phyloP scores from a whole-genome alignment of 2,329 filamentous ascomycete species.

The Botrytis squamosa region DNA sequence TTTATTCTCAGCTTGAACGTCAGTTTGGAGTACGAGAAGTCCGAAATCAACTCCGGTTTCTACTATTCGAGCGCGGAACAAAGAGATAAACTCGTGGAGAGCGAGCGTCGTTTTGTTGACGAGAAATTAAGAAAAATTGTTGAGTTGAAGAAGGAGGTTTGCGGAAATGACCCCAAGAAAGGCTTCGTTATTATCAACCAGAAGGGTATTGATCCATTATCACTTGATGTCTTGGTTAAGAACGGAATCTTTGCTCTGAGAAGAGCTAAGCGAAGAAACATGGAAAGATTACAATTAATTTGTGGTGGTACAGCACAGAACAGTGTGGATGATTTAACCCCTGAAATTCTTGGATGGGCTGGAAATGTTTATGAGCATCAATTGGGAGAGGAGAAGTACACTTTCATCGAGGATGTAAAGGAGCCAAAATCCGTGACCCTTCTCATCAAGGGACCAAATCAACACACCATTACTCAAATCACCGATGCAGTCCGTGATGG shows the following conservation, averaged over 20 bases:
- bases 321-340: slow-evolving; percentile 88
- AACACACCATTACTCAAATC: slow-evolving; percentile 94
- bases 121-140: slow-evolving; percentile 97
- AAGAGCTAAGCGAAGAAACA: slow-evolving; percentile 95
- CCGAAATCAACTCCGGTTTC: slow-evolving; percentile 98
- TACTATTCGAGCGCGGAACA: slow-evolving; percentile 98
- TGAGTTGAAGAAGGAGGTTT: slow-evolving; percentile 96
- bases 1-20: slow-evolving; percentile 95
- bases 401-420: slow-evolving; percentile 97
- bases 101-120: slow-evolving; percentile 92
- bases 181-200: slow-evolving; percentile 98
- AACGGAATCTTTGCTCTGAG: slow-evolving; percentile 95
- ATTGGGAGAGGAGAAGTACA: slow-evolving; percentile 98
- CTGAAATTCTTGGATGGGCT: slow-evolving; percentile 91
- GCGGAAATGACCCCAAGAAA: slow-evolving; percentile 89
- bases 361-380: slow-evolving; percentile 96
- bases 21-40: slow-evolving; percentile 97
- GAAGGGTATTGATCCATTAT: slow-evolving; percentile 97
- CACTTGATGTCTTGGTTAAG: slow-evolving; percentile 93
- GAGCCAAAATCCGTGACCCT: slow-evolving; percentile 97
- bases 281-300: slow-evolving; percentile 95
- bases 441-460: slow-evolving; percentile 96
- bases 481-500: slow-evolving; percentile 95
- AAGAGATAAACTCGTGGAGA: slow-evolving; percentile 96
- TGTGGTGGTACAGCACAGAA: slow-evolving; percentile 92